A percentile compares a stretch with the other conserved stretches of the same genome.
Conservation (phyloP, 352 stramenopile genomes). For the Globisporangium carolinianum region DNA sequence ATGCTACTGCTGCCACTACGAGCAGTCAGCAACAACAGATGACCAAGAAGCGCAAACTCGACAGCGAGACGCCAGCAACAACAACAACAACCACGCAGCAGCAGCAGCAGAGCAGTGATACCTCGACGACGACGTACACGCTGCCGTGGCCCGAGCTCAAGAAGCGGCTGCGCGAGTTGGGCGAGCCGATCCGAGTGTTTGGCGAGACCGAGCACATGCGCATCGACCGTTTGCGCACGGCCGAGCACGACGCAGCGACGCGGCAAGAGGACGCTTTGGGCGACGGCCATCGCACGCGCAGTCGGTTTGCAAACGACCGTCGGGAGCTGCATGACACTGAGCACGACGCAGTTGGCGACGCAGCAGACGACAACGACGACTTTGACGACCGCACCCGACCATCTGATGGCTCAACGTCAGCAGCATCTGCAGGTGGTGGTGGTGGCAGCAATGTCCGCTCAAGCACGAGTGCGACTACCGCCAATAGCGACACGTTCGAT, state of each 20-base stretch:
- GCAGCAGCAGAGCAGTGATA: neutral
- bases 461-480: neutral
- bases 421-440: no score
- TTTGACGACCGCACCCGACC: constrained; percentile 20
- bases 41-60: constrained; percentile 44
- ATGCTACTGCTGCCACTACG: neutral
- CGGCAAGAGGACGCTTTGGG: constrained; percentile 66
- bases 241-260: constrained; percentile 59
- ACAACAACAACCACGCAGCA: neutral
- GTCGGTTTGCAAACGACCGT: constrained; percentile 42
- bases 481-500: constrained; percentile 12
- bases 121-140: constrained; percentile 14
- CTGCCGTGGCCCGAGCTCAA: constrained; percentile 75
- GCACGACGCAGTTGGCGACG: constrained; percentile 16
- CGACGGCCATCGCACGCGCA: constrained; percentile 69
- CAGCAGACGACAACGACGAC: constrained; percentile 36
- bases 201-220: constrained; percentile 62
- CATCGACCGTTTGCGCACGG: constrained; percentile 51
- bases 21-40: neutral
- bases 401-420: neutral
- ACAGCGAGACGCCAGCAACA: constrained; percentile 11
- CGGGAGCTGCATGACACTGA: constrained; percentile 20
- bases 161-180: constrained; percentile 67
- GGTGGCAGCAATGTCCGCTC: neutral
- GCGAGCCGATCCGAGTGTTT: constrained; percentile 85